Evolutionary conservation across 2,329 filamentous ascomycete genomes (phyloP).

Genomic region (Stachybotrys chartarum): DNA sequence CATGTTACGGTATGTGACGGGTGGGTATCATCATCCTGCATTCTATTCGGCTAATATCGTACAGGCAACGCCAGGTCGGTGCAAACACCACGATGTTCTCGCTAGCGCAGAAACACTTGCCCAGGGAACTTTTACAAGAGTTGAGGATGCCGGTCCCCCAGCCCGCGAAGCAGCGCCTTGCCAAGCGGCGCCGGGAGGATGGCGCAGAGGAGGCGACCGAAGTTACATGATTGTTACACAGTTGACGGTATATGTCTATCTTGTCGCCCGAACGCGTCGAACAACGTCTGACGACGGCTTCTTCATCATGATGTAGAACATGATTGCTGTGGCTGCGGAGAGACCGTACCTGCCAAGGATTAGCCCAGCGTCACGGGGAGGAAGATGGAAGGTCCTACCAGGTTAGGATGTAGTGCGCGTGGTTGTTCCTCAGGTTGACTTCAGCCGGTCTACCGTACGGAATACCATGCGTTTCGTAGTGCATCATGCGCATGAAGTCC

Average conservation of each 20-base stretch:
- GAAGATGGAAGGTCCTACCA: slow-evolving; percentile 55
- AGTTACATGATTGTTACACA: slow-evolving; percentile 18
- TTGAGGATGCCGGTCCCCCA: slow-evolving; percentile 61
- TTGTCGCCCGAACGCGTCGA: slow-evolving; percentile 63
- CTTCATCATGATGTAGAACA: slow-evolving; percentile 93
- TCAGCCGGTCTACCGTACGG: slow-evolving; percentile 84
- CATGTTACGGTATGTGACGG: slow-evolving; percentile 65
- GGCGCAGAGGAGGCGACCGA: slow-evolving; percentile 29
- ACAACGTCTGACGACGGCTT: slow-evolving; percentile 71
- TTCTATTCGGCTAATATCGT: slow-evolving; percentile 20
- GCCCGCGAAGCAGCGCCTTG: slow-evolving; percentile 39
- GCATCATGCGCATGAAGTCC: slow-evolving; percentile 68
- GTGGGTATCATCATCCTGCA: slow-evolving; percentile 13
- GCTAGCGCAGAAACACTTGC: slow-evolving; percentile 75
- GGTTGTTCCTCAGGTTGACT: slow-evolving; percentile 92
- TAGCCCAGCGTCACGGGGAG: slow-evolving; percentile 2
- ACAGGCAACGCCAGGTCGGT: slow-evolving; percentile 71
- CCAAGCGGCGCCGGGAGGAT: slow-evolving; percentile 19
- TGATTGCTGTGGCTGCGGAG: slow-evolving; percentile 77
- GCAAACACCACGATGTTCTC: slow-evolving; percentile 71
- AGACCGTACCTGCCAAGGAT: slow-evolving; percentile 66
- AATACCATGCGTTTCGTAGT: slow-evolving; percentile 72
- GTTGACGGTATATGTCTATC: slow-evolving; percentile 8
- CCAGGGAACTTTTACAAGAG: slow-evolving; percentile 75
- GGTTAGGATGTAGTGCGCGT: slow-evolving; percentile 97